phyloP scores from a whole-genome alignment of 208 protist species.

The Leishmania major region DNA sequence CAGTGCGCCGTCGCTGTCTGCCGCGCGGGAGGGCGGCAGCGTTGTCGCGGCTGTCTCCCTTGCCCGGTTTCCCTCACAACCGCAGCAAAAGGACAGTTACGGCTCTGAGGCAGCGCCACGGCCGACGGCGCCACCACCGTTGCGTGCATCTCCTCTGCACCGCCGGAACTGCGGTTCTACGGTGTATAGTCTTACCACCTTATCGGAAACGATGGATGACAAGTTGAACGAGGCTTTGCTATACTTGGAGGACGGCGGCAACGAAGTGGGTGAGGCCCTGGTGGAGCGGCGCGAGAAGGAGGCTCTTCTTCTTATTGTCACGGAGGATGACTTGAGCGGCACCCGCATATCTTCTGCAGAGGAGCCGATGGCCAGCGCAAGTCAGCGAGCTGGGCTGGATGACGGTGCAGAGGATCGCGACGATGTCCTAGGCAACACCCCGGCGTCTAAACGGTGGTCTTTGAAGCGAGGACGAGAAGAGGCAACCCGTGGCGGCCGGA shows the following conservation, averaged over 20 bases:
- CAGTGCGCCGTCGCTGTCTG: not conserved
- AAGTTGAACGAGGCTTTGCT: constrained; percentile 55
- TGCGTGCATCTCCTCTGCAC: not conserved
- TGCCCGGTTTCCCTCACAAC: not conserved
- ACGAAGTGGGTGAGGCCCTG: constrained; percentile 13
- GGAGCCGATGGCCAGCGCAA: not conserved
- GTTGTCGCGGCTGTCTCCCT: not conserved
- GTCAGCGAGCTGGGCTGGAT: not conserved
- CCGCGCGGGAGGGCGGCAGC: not conserved
- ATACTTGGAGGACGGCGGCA: constrained; percentile 46
- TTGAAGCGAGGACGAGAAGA: not conserved
- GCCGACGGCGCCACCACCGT: not conserved
- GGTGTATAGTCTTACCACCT: constrained; percentile 28
- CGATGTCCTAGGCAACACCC: not conserved
- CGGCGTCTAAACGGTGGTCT: not conserved
- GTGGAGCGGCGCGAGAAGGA: constrained; percentile 13
- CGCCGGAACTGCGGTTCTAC: not conserved
- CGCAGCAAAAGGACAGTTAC: not conserved
- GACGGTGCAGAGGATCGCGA: not conserved
- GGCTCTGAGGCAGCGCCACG: not conserved
- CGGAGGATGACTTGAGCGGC: constrained; percentile 20
- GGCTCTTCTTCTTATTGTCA: constrained; percentile 3
- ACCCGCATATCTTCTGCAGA: not conserved
- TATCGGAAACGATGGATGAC: constrained; percentile 71
- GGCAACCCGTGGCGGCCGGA: too few species aligned